These are phyloP conservation scores for Escovopsis sp. DNA, from an alignment of 2,329 filamentous ascomycete species.

Conservation along the genomic window DNA sequence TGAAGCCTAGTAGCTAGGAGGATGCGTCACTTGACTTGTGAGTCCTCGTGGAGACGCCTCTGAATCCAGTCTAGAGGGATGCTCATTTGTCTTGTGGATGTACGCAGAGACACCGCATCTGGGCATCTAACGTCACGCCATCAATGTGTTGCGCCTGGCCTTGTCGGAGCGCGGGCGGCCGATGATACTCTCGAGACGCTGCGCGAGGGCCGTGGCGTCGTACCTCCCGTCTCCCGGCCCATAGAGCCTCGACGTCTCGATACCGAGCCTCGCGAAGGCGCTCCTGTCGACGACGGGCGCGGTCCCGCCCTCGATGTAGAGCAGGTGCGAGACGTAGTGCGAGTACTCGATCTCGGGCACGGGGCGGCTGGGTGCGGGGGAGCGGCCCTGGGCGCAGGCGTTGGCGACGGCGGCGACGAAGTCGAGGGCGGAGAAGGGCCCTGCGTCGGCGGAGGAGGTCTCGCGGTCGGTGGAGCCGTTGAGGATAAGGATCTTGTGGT, in stretches of 20 bases:
- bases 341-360: conserved; percentile 34
- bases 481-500: conserved; percentile 66
- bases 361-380: conserved; percentile 14
- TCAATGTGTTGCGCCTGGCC: conserved; percentile 30
- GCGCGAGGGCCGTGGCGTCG: conserved; percentile 57
- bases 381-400: conserved; percentile 50
- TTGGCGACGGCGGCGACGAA: conserved; percentile 69
- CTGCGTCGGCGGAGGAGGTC: conserved; percentile 32
- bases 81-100: too few species aligned
- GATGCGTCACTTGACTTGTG: too few species aligned
- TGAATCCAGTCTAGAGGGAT: too few species aligned
- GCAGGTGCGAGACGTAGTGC: conserved; percentile 66
- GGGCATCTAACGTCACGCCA: too few species aligned
- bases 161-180: conserved; percentile 32
- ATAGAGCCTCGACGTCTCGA: conserved; percentile 64
- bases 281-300: conserved; percentile 56
- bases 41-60: too few species aligned
- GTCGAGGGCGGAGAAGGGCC: conserved; percentile 58
- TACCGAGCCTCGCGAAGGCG: conserved; percentile 48
- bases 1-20: too few species aligned
- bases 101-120: too few species aligned
- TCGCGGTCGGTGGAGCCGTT: conserved; percentile 79
- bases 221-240: conserved; percentile 52
- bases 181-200: conserved; percentile 64
- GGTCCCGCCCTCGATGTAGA: conserved; percentile 59